Conservation (phyloP, 2,329 filamentous ascomycete species). For the Aspergillus flavus region DNA sequence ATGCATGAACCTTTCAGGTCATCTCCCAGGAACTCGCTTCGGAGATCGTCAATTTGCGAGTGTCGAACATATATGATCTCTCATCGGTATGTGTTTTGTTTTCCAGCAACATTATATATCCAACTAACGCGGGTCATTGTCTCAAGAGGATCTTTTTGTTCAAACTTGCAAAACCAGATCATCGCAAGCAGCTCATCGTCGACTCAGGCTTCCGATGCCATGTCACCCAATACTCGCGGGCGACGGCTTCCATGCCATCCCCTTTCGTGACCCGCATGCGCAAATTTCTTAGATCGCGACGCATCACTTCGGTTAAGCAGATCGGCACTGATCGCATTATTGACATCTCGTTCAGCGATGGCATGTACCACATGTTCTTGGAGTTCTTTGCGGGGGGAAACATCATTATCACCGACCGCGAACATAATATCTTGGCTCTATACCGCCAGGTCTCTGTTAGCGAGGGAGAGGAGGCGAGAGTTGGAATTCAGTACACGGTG, state of each 20-base stretch:
- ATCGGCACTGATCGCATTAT: conserved; percentile 92
- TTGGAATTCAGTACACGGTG: conserved; percentile 77
- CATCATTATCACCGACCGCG: conserved; percentile 84
- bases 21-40: conserved; percentile 89
- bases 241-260: conserved; percentile 81
- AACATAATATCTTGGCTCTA: conserved; percentile 79
- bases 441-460: conserved; percentile 79
- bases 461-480: conserved; percentile 75
- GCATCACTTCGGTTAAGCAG: conserved; percentile 79
- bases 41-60: conserved; percentile 73
- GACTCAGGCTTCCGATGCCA: conserved; percentile 97
- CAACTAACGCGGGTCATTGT: conserved; percentile 14
- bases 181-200: conserved; percentile 85
- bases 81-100: conserved; percentile 62
- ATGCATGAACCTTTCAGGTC: conserved; percentile 60
- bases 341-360: conserved; percentile 90
- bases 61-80: conserved; percentile 94
- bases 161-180: conserved; percentile 89
- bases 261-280: conserved; percentile 81
- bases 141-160: conserved; percentile 83
- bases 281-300: conserved; percentile 83
- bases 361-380: conserved; percentile 80
- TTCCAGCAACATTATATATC: neutral
- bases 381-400: conserved; percentile 98
- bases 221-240: conserved; percentile 84